phyloP scores from a whole-genome alignment of 352 stramenopile genomes.

The Blastocystis sp. region DNA sequence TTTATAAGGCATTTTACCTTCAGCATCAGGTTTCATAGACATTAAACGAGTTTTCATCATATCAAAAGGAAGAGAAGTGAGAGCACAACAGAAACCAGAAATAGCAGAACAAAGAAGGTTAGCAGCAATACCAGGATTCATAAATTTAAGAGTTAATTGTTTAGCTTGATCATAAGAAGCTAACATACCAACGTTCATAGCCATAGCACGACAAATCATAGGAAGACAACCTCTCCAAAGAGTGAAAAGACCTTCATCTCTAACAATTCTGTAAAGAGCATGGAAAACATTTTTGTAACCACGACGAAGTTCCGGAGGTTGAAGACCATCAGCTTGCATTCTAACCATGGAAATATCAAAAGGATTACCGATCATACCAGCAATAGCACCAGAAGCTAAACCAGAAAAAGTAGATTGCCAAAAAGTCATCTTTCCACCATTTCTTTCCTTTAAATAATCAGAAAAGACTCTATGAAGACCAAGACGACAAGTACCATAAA shows the following conservation, averaged over 20 bases:
- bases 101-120: conserved; percentile 73
- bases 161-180: conserved; percentile 89
- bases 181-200: conserved; percentile 99
- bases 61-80: conserved; percentile 93
- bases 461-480: conserved; percentile 45
- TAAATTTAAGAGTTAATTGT: conserved; percentile 19
- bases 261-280: conserved; percentile 64
- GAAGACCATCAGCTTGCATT: conserved; percentile 85
- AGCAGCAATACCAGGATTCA: conserved; percentile 46
- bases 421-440: conserved; percentile 41
- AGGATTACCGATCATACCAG: conserved; percentile 79
- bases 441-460: conserved; percentile 42
- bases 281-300: conserved; percentile 97
- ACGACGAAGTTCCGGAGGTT: conserved; percentile 61
- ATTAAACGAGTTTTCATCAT: conserved; percentile 91
- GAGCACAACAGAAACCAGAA: conserved; percentile 83
- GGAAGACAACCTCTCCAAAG: conserved; percentile 68
- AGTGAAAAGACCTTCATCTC: conserved; percentile 60
- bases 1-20: conserved; percentile 71
- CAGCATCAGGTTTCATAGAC: conserved; percentile 76
- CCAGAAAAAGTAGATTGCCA: conserved; percentile 35
- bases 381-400: conserved; percentile 42
- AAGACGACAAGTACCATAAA: conserved; percentile 51
- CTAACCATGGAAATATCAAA: conserved; percentile 89
- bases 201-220: conserved; percentile 78